phyloP scores from a whole-genome alignment of 495 filamentous ascomycete species.

The Neurospora sp. region DNA sequence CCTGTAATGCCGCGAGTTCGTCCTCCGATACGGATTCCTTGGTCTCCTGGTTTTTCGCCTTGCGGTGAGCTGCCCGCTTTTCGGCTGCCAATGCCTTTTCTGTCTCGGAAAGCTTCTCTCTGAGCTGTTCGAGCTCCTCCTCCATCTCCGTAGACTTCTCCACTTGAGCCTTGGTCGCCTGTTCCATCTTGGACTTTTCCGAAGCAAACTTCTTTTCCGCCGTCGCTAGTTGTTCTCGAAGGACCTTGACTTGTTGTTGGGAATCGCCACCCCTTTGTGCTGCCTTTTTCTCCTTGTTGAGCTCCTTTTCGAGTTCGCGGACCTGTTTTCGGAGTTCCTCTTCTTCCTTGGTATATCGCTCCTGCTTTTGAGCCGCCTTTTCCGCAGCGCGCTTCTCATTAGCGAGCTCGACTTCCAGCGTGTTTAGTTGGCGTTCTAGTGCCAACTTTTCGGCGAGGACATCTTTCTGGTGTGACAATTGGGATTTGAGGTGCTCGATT shows the following conservation, averaged over 20 bases:
- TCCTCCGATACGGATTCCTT: slow-evolving; percentile 13
- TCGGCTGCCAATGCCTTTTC: slow-evolving; percentile 25
- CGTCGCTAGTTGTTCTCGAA: slow-evolving; percentile 15
- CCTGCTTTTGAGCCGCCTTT: slow-evolving; percentile 45
- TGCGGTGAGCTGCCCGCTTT: slow-evolving; percentile 45
- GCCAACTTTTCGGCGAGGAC: slow-evolving; percentile 64
- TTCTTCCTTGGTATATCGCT: slow-evolving; percentile 30
- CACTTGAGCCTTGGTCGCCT: slow-evolving; percentile 20
- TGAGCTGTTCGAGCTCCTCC: slow-evolving; percentile 27
- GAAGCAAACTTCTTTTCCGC: slow-evolving; percentile 17
- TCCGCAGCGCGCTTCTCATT: slow-evolving; percentile 62
- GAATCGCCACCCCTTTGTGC: slow-evolving; percentile 22
- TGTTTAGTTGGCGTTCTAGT: slow-evolving; percentile 62
- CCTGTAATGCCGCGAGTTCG: slow-evolving; percentile 28
- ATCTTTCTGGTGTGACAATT: slow-evolving; percentile 54
- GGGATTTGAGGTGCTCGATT: slow-evolving; percentile 64
- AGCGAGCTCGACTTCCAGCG: slow-evolving; percentile 69
- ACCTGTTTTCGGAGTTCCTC: slow-evolving; percentile 36
- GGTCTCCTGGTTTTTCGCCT: slow-evolving; percentile 32
- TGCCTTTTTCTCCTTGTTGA: slow-evolving; percentile 39
- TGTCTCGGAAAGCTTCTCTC: slow-evolving; percentile 45
- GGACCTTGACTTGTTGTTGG: slow-evolving; percentile 22
- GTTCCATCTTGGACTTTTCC: slow-evolving; percentile 27
- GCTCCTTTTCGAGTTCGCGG: slow-evolving; percentile 39
- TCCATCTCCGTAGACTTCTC: slow-evolving; percentile 22